Percentiles rank a stretch among this genome's conserved stretches.
Conservation (phyloP, 2,329 filamentous ascomycete genomes). For the Penicillium sp. region DNA sequence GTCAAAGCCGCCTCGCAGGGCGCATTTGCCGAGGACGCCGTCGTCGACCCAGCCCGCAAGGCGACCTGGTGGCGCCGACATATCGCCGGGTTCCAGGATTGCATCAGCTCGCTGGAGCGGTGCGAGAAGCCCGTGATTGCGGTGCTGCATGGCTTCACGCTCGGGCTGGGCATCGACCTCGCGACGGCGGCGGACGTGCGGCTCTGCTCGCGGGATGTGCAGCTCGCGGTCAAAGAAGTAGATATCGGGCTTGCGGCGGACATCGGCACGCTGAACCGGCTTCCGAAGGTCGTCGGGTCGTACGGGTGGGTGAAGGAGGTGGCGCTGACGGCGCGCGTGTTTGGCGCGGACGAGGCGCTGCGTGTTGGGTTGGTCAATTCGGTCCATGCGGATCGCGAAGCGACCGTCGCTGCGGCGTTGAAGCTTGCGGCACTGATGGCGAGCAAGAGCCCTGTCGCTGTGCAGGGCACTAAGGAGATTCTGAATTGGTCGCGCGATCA, state of each 20-base stretch:
- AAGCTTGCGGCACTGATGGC: conserved; percentile 65
- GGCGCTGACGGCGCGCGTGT: conserved; percentile 43
- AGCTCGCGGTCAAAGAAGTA: conserved; percentile 48
- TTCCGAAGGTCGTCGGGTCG: conserved; percentile 48
- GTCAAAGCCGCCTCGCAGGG: conserved; percentile 65
- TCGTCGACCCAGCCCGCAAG: conserved; percentile 61
- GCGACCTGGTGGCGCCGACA: conserved; percentile 63
- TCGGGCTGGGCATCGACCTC: conserved; percentile 73
- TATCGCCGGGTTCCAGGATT: conserved; percentile 76
- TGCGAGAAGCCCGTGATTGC: conserved; percentile 92
- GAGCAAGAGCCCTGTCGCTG: conserved; percentile 80
- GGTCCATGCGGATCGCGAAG: conserved; percentile 53
- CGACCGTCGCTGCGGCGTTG: conserved; percentile 61
- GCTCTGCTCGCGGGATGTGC: conserved; percentile 35
- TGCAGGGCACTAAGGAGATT: conserved; percentile 82
- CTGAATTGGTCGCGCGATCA: conserved; percentile 79
- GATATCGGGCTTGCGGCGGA: conserved; percentile 52
- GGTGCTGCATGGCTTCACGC: conserved; percentile 72
- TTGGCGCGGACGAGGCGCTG: conserved; percentile 46
- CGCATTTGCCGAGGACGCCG: conserved; percentile 42
- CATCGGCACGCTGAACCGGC: conserved; percentile 46
- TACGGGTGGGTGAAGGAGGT: conserved; percentile 51
- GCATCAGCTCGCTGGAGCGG: conserved; percentile 70
- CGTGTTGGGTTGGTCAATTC: conserved; percentile 45
- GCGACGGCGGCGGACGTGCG: conserved; percentile 45